Base-by-base conservation (phyloP, 1,284 basidiomycete genomes). In the Trichosporon sp. region DNA sequence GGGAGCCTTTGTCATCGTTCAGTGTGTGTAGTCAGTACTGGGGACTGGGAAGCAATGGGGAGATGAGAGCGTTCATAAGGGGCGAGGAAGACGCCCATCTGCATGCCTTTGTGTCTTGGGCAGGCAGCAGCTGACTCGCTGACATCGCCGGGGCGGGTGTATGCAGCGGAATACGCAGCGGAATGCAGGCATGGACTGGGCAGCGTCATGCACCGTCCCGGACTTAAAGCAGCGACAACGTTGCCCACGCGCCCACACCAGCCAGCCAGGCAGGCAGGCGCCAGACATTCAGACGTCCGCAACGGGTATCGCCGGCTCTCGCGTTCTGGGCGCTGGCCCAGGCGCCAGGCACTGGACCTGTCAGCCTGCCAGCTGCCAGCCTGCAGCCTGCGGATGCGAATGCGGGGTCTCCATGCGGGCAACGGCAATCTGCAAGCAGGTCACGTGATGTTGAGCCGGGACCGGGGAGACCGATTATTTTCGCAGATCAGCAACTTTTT, bases 1-100 rank as follows among this genome's bases (percentile, higher is more conserved):
- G 47, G 47, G 47, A 13, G 65, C 67, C 65, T 69, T 72, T 27
- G 25, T 67, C 56, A 60, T 60, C 27, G 18, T 31, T 9, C 25
- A 23, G 13, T 25, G 51, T 29, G 51, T 42, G 38, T 42, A 51
- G n/a, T 51, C 47, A 51, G 47, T 51, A 23, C 23, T 11, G 9
- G 3, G 21, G 21, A 23, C 9, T 51, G 47, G 11, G 47, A 51
- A 2, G 21, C 2, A 13, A 5, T 25, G 47, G 9, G 38, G 38
- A 13, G 13, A 15, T 60, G 56, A 32, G 29, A 13, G 56, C 2
- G 29, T 21, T 60, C 11, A n/a, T 13, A 15, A 32, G 18, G 18
- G 6, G 6, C 5, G 29, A 32, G 15, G 9, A 31, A 4, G 29
- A 6, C 6, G 56, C 56, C 27, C 56, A 23, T 25, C 29, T 32